Evolutionary conservation across 2,329 filamentous ascomycete genomes (phyloP).

Genomic region (Cadophora sp.): DNA sequence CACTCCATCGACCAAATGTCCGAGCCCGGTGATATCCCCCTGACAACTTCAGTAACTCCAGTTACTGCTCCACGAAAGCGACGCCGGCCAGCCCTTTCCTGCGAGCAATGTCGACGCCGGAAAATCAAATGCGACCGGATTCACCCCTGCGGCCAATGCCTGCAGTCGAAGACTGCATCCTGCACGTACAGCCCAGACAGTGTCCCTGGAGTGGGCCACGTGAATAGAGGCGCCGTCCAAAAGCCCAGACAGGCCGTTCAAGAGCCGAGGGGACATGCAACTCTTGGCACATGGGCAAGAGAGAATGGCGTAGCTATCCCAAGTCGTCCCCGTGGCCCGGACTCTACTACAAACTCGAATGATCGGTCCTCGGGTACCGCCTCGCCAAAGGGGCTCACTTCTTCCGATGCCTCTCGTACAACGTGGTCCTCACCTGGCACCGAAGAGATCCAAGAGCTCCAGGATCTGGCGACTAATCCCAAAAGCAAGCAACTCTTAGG

Average conservation of each 20-base stretch:
- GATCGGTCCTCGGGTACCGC: conserved; percentile 12
- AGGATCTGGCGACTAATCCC: conserved; percentile 2
- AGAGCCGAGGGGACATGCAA: not conserved
- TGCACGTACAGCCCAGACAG: conserved; percentile 43
- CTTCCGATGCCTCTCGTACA: conserved; percentile 14
- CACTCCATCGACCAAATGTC: conserved; percentile 14
- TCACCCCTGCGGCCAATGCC: conserved; percentile 50
- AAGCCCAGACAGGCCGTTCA: not conserved
- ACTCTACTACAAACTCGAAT: not conserved
- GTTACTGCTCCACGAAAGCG: conserved; percentile 34
- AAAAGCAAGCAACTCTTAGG: conserved; percentile 17
- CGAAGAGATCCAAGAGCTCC: not conserved
- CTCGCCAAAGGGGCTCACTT: conserved; percentile 2
- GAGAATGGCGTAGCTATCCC: conserved; percentile 7
- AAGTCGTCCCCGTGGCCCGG: not conserved
- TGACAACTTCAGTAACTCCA: not conserved
- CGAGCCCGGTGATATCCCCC: conserved; percentile 2
- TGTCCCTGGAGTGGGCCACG: conserved; percentile 17
- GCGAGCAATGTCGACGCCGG: conserved; percentile 51
- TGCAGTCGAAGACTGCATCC: conserved; percentile 39
- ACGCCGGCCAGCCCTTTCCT: conserved; percentile 48
- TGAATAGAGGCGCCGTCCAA: not conserved
- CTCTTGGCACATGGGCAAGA: not conserved
- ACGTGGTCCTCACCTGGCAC: conserved; percentile 19
- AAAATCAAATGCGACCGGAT: conserved; percentile 54